Conservation (phyloP, 805 yeast species). For the Metschnikowia shivogae region DNA sequence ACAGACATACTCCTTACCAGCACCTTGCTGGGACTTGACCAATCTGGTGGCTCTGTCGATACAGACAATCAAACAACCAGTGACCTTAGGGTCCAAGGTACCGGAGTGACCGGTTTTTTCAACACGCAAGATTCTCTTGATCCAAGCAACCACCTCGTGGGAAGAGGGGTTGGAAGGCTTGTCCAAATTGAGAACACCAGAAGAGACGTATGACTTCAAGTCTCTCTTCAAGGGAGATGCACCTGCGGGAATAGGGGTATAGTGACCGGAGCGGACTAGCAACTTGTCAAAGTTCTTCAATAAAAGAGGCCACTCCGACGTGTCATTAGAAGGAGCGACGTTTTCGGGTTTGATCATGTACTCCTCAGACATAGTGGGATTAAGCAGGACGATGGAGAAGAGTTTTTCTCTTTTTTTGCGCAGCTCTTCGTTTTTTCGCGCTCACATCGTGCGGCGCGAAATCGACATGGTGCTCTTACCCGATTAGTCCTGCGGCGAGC, state of each 20-base stretch:
- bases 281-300: constrained; percentile 92
- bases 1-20: constrained; percentile 99
- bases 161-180: constrained; percentile 98
- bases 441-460: constrained; percentile 30
- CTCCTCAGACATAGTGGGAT: constrained; percentile 54
- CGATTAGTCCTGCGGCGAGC: background rate
- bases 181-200: constrained; percentile 96
- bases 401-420: constrained; percentile 10
- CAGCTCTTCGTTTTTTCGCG: constrained; percentile 11
- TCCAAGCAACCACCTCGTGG: constrained; percentile 99
- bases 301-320: constrained; percentile 93
- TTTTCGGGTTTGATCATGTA: constrained; percentile 85
- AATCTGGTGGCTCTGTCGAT: constrained; percentile 96
- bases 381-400: constrained; percentile 5
- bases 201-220: constrained; percentile 78
- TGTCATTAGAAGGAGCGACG: constrained; percentile 72
- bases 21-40: constrained; percentile 98
- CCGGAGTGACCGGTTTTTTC: constrained; percentile 99
- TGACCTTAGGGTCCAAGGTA: constrained; percentile 97
- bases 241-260: constrained; percentile 96
- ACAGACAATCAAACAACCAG: constrained; percentile 98
- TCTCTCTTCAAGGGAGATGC: constrained; percentile 93
- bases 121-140: constrained; percentile 88
- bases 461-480: constrained; percentile 9
- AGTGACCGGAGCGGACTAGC: constrained; percentile 92